Evolutionary conservation across 1,139 yeast species (phyloP).

Genomic region (Cylindricascospora bacillispora): DNA sequence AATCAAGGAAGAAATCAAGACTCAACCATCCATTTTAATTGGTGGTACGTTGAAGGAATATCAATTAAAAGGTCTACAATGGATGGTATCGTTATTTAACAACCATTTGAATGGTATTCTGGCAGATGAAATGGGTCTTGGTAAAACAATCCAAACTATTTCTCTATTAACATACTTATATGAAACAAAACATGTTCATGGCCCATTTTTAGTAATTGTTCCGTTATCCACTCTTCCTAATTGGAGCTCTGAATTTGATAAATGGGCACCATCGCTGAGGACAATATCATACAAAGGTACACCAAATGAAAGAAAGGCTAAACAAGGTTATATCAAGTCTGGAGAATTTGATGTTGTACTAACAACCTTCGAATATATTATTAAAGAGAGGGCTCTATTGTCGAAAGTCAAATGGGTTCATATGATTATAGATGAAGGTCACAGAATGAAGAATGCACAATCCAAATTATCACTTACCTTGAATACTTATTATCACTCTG

Average conservation of each 20-base stretch:
- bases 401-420: constrained; percentile 67
- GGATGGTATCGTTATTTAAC: constrained; percentile 95
- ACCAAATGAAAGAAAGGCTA: constrained; percentile 52
- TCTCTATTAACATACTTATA: constrained; percentile 63
- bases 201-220: constrained; percentile 69
- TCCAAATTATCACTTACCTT: constrained; percentile 63
- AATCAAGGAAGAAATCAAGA: constrained; percentile 49
- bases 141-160: constrained; percentile 78
- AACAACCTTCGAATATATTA: constrained; percentile 71
- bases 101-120: constrained; percentile 89
- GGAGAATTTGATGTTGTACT: constrained; percentile 67
- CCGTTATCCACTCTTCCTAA: constrained; percentile 76
- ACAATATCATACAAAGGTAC: constrained; percentile 66
- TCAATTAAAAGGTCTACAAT: constrained; percentile 85
- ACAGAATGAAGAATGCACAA: constrained; percentile 71
- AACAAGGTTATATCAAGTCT: constrained; percentile 47
- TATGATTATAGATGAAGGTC: constrained; percentile 86
- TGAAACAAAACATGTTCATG: constrained; percentile 51
- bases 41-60: constrained; percentile 92
- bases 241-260: constrained; percentile 76
- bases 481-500: constrained; percentile 60
- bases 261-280: constrained; percentile 71
- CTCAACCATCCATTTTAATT: constrained; percentile 53
- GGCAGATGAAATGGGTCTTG: constrained; percentile 92
- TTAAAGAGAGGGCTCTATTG: constrained; percentile 57